phyloP scores from a whole-genome alignment of 2,329 filamentous ascomycete genomes.

The Trichoderma cornu-damae region DNA sequence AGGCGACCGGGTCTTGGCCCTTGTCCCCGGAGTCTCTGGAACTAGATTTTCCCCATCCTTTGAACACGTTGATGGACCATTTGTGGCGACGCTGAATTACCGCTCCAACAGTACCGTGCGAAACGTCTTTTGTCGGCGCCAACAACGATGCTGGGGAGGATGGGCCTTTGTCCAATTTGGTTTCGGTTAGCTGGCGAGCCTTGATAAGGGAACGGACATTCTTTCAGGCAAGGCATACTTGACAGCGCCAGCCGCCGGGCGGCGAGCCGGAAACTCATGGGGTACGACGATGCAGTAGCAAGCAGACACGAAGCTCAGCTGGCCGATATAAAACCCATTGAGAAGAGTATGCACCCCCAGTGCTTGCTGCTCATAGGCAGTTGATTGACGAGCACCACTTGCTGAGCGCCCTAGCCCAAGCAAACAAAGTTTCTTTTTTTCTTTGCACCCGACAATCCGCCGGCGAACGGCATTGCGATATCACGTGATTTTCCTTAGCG shows the following conservation, averaged over 20 bases:
- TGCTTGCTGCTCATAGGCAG: neutral
- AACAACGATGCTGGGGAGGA: constrained; percentile 4
- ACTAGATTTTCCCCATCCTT: constrained; percentile 32
- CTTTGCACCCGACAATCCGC: constrained; percentile 20
- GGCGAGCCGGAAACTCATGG: constrained; percentile 64
- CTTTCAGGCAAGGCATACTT: constrained; percentile 41
- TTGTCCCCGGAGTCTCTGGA: constrained; percentile 29
- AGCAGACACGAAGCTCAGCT: neutral
- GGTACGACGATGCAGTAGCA: constrained; percentile 21
- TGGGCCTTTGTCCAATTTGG: neutral
- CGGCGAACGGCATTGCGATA: constrained; percentile 1
- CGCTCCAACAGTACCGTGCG: constrained; percentile 16
- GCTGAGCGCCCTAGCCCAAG: neutral
- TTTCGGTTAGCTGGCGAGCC: constrained; percentile 2
- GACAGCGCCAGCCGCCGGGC: constrained; percentile 55
- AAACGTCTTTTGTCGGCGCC: neutral
- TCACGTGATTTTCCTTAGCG: constrained; percentile 29
- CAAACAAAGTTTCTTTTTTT: constrained; percentile 11
- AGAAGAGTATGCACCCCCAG: neutral
- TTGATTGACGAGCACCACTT: neutral
- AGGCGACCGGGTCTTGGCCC: constrained; percentile 24
- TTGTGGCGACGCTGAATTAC: constrained; percentile 37
- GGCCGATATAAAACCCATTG: constrained; percentile 1
- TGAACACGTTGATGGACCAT: constrained; percentile 41
- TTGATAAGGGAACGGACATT: neutral